phyloP scores from a whole-genome alignment of 208 protist species.

The Acanthamoeba polyphaga region DNA sequence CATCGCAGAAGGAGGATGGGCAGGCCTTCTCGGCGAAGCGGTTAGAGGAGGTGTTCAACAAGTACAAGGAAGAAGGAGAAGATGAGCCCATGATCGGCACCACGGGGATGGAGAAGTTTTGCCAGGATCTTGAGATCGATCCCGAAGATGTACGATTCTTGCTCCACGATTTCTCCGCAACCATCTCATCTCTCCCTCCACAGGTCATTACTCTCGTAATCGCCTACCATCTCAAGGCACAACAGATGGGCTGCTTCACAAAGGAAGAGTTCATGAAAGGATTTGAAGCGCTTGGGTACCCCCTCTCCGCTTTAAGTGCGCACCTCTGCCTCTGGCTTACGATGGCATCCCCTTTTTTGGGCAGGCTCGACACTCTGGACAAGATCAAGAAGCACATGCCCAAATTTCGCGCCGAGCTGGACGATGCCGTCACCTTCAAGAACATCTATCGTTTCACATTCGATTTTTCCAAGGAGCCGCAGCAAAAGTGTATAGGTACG shows the following conservation, averaged over 20 bases:
- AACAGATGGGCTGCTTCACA: constrained; percentile 61
- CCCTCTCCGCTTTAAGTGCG: background rate
- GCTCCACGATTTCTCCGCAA: background rate
- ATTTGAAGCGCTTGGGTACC: constrained; percentile 62
- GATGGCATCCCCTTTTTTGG: background rate
- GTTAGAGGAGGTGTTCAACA: constrained; percentile 73
- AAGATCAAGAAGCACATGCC: constrained; percentile 71
- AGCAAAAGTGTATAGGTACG: constrained; percentile 72
- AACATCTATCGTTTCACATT: constrained; percentile 74
- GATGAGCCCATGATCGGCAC: constrained; percentile 61
- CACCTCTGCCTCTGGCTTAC: background rate
- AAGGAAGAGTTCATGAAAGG: constrained; percentile 76
- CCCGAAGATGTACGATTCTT: constrained; percentile 51
- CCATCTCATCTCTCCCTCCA: background rate
- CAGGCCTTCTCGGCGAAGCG: constrained; percentile 44
- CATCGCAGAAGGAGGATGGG: constrained; percentile 4
- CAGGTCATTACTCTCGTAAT: constrained; percentile 69
- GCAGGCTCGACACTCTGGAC: constrained; percentile 58
- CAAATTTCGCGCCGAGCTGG: constrained; percentile 47
- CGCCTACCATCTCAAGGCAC: constrained; percentile 70
- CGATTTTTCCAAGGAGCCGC: constrained; percentile 67
- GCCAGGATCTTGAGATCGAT: constrained; percentile 59
- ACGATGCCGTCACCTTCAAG: constrained; percentile 52
- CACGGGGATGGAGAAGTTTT: constrained; percentile 70
- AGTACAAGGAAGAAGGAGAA: constrained; percentile 72